These are phyloP conservation scores for Gracilaria domingensis DNA, from an alignment of 23 red algal genomes.

Conservation along the genomic window DNA sequence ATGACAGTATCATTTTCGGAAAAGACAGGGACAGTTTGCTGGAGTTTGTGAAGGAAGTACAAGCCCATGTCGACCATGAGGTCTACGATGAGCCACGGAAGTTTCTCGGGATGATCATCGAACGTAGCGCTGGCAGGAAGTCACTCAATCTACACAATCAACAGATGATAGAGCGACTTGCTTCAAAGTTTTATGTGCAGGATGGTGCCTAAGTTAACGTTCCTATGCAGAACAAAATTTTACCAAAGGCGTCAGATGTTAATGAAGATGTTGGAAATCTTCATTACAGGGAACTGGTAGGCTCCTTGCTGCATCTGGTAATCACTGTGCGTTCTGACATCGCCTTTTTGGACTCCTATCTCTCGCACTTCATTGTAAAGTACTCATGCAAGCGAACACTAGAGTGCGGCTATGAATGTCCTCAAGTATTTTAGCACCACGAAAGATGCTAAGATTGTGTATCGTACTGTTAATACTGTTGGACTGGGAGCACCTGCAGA, in stretches of 20 bases:
- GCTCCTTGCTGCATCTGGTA: not conserved
- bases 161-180: not conserved
- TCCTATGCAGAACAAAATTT: not conserved
- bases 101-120: slow-evolving; percentile 2
- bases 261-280: not conserved
- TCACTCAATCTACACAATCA: not conserved
- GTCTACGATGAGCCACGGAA: not conserved
- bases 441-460: not conserved
- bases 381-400: not conserved
- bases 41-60: not conserved
- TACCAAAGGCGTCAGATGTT: not conserved
- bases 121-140: not conserved
- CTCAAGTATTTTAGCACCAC: not conserved
- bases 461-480: not conserved
- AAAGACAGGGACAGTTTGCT: not conserved
- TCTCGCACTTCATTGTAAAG: not conserved
- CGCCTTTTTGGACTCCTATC: not conserved
- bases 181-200: not conserved
- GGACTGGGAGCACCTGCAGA: not conserved
- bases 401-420: not conserved
- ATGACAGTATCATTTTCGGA: not conserved
- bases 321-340: not conserved
- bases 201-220: not conserved
- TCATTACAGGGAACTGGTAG: not conserved
- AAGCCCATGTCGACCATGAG: not conserved